Conservation (phyloP, 305 asterid genomes). For the Fraxinus floribunda region DNA sequence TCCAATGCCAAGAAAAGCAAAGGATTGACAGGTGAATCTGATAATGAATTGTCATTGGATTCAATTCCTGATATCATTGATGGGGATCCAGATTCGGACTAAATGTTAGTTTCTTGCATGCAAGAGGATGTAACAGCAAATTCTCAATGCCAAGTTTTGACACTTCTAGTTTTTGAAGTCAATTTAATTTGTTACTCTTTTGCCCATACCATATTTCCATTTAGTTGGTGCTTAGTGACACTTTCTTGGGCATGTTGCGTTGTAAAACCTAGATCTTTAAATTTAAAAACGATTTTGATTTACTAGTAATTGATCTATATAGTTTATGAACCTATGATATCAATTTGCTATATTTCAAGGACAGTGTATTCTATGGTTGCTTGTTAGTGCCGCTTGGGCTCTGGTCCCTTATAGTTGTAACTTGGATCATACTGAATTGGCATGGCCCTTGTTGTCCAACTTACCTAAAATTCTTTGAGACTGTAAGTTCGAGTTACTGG, state of each 20-base stretch:
- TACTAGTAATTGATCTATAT: background rate
- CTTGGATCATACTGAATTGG: background rate
- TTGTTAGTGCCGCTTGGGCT: background rate
- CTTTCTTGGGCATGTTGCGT: background rate
- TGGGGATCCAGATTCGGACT: conserved; percentile 81
- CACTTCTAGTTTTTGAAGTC: background rate
- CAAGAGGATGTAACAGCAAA: background rate
- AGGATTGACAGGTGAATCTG: conserved; percentile 33
- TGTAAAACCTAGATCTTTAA: background rate
- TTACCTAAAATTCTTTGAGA: background rate
- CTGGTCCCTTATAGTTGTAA: background rate
- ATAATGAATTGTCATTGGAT: conserved; percentile 34
- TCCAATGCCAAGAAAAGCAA: conserved; percentile 21
- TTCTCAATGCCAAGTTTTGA: conserved; percentile 22
- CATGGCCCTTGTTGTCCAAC: background rate
- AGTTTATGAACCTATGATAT: background rate
- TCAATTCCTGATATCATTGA: conserved; percentile 68
- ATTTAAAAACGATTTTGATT: background rate
- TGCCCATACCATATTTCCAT: background rate
- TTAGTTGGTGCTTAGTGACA: background rate
- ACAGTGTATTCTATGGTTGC: background rate
- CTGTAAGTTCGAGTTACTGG: background rate
- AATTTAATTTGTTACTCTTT: background rate
- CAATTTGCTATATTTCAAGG: background rate
- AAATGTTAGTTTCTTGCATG: conserved; percentile 4